Evolutionary conservation across 2,329 filamentous ascomycete species (phyloP), one percentile per base, ranked within the genome.

Genomic region (Cercospora beticola): DNA sequence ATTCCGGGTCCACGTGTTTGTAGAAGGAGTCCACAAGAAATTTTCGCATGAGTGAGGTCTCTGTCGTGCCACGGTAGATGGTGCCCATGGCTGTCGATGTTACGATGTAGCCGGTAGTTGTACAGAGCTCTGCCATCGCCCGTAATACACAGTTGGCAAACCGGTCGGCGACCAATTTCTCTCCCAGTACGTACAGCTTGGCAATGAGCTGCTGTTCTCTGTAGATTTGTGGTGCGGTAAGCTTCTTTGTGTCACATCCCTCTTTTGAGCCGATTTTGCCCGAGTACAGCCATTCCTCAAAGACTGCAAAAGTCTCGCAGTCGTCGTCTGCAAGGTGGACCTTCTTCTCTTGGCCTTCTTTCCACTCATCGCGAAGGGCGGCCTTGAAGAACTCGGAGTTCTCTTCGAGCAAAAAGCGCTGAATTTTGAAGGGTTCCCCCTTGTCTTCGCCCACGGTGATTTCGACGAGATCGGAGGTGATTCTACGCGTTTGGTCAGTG

Each of bases 251-350:
- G 31, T 4, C 9, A 12, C 16, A 18, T 12, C 40, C 9, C 23
- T 61, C 58, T 23, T 26, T 40, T 10, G 3, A 3, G 30, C 14
- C 30, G 23, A 61, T 62, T 16, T 21, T 18, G 16, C 49, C 18
- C 28, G 14, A 30, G 56, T 52, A 66, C 3, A 66, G 57, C 57
- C 57, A 66, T 7, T 66, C 43, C 2, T 52, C 36, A 26, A 62
- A 62, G 16, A 8, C 18, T 5, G 9, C 28, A 23, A 62, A 23
- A 3, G 10, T 23, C 5, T 28, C 64, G n/a, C 40, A 40, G 3
- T 54, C 14, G 28, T 66, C 64, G 3, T 62, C 64, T 3, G 64
- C 57, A 18, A 66, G n/a, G 5, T 61, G 12, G 36, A 66, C n/a
- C n/a, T 36, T 62, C 2, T 46, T 57, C 23, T 60, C 40, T 16